These are phyloP conservation scores for Solanum sejunctum DNA, from an alignment of 257 asterid species.

Conservation along the genomic window DNA sequence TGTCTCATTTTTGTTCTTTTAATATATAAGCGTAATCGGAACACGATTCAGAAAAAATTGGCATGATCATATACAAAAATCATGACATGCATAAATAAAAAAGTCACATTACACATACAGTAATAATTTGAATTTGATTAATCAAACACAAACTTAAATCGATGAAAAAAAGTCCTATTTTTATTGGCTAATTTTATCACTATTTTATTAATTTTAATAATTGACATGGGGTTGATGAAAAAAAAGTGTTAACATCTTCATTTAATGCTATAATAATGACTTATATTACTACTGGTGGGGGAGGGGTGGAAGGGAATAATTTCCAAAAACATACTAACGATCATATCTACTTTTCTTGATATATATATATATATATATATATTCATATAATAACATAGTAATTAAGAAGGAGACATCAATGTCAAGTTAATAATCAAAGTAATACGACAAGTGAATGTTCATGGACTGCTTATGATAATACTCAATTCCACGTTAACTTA, in stretches of 20 bases:
- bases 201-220: neutral
- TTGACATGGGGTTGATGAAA: neutral
- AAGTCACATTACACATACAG: no score
- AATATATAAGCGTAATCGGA: neutral
- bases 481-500: neutral
- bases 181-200: no score
- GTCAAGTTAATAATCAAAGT: constrained; percentile 1
- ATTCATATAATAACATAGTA: constrained; percentile 8
- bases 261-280: neutral
- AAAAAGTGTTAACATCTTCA: neutral
- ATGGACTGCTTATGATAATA: constrained; percentile 15
- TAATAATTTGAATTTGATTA: no score
- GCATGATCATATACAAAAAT: neutral
- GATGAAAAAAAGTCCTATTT: no score
- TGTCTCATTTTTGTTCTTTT: neutral
- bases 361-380: neutral
- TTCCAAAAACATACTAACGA: neutral
- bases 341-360: neutral
- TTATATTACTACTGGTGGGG: neutral
- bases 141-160: no score
- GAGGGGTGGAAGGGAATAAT: neutral
- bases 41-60: neutral
- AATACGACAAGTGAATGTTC: constrained; percentile 12
- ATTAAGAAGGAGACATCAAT: constrained; percentile 7
- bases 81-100: neutral